A percentile compares a stretch with the other conserved stretches of the same genome.
These are phyloP conservation scores for Lophiotrema nucula DNA, from an alignment of 495 filamentous ascomycete species.

Conservation along the genomic window DNA sequence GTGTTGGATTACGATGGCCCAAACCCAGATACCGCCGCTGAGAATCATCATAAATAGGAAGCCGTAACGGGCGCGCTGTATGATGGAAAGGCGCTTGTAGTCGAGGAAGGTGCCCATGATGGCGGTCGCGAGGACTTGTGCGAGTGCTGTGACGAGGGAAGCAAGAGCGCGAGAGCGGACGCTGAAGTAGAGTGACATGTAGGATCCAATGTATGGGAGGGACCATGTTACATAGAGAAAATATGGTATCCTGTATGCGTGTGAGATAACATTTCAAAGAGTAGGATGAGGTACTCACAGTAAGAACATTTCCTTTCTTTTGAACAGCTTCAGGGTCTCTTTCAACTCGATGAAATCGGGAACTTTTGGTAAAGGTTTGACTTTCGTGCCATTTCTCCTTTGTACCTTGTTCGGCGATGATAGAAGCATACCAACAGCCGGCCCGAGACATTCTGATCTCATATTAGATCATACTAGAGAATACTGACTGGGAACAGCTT, in stretches of 20 bases:
- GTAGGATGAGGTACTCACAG: neutral
- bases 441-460: constrained; percentile 3
- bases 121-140: neutral
- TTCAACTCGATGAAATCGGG: neutral
- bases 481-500: too few species aligned
- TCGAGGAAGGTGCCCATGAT: constrained; percentile 12
- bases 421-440: constrained; percentile 3
- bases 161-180: constrained; percentile 14
- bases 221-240: constrained; percentile 25
- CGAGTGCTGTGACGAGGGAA: constrained; percentile 5
- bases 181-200: constrained; percentile 17
- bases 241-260: neutral
- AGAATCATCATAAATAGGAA: constrained; percentile 6
- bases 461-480: neutral
- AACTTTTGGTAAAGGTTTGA: neutral
- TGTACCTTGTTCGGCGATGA: constrained; percentile 11
- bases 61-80: neutral
- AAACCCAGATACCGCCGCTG: neutral
- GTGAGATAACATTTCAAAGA: neutral
- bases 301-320: neutral
- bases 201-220: constrained; percentile 19
- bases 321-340: neutral
- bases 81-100: constrained; percentile 3
- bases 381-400: constrained; percentile 6
- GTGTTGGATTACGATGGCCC: constrained; percentile 7